Evolutionary conservation across 495 filamentous ascomycete genomes (phyloP).

Genomic region (Tuber umbilicatum): DNA sequence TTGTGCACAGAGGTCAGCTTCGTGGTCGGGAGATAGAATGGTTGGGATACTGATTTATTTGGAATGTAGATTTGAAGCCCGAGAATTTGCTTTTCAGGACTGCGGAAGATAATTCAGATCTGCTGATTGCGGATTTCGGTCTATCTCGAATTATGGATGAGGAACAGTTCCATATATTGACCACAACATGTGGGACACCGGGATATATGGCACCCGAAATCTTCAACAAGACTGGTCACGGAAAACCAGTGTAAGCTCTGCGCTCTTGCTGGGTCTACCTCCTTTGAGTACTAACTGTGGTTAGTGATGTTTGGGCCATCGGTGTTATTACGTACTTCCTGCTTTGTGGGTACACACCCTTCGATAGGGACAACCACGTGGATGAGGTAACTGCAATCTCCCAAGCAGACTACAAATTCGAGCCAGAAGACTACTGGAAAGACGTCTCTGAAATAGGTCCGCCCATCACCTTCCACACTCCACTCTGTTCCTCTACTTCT

Average conservation of each 20-base stretch:
- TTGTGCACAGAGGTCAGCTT: constrained; percentile 81
- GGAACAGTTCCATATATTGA: constrained; percentile 95
- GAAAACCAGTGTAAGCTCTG: constrained; percentile 63
- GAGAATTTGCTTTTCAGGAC: constrained; percentile 75
- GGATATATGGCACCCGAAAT: constrained; percentile 92
- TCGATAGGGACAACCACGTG: constrained; percentile 92
- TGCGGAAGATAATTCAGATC: constrained; percentile 72
- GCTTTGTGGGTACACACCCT: constrained; percentile 95
- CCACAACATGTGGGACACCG: constrained; percentile 93
- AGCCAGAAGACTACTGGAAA: constrained; percentile 94
- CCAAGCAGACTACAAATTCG: constrained; percentile 90
- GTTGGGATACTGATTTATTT: constrained; percentile 11
- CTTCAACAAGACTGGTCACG: constrained; percentile 71
- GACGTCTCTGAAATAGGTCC: constrained; percentile 62
- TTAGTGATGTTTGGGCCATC: constrained; percentile 70
- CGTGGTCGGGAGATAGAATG: constrained; percentile 24
- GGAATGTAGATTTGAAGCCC: constrained; percentile 54
- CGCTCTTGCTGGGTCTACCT: constrained; percentile 2
- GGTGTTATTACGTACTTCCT: constrained; percentile 91
- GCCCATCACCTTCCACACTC: constrained; percentile 6
- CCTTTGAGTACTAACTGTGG: constrained; percentile 7
- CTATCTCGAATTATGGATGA: constrained; percentile 96
- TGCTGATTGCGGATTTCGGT: constrained; percentile 97
- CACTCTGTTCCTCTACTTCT: background rate
- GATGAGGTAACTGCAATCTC: constrained; percentile 99